Conservation (phyloP, 306 rosid genomes). For the Cicer chorassanicum region DNA sequence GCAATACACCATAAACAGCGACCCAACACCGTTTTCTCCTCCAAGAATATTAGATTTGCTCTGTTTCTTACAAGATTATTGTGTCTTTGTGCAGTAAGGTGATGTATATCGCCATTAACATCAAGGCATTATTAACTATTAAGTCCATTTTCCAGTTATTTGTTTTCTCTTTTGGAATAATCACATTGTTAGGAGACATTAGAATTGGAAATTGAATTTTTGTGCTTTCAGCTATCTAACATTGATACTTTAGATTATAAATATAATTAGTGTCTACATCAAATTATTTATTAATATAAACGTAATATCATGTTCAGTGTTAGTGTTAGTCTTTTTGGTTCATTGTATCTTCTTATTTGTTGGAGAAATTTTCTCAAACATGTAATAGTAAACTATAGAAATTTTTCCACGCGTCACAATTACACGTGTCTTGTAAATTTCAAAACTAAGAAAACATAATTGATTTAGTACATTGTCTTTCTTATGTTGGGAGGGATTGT, state of each 20-base stretch:
- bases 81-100: slow-evolving; percentile 25
- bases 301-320: no score
- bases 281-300: no score
- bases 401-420: slow-evolving; percentile 38
- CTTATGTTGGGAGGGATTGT: slow-evolving; percentile 12
- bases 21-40: slow-evolving; percentile 48
- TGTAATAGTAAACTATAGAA: neutral
- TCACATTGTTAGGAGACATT: slow-evolving; percentile 42
- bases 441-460: slow-evolving; percentile 18
- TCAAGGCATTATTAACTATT: slow-evolving; percentile 18
- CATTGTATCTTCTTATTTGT: slow-evolving; percentile 48
- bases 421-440: slow-evolving; percentile 10
- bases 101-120: slow-evolving; percentile 26
- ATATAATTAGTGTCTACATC: no score
- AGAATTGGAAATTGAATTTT: slow-evolving; percentile 51
- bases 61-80: slow-evolving; percentile 39
- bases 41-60: slow-evolving; percentile 47
- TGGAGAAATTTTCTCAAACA: neutral
- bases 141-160: slow-evolving; percentile 33
- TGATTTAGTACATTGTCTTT: slow-evolving; percentile 37
- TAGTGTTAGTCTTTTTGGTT: slow-evolving; percentile 7
- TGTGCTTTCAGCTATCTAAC: slow-evolving; percentile 2
- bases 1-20: slow-evolving; percentile 50
- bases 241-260: no score
- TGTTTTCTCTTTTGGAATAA: slow-evolving; percentile 44